These are phyloP conservation scores for Waitea zeae DNA, from an alignment of 1,284 basidiomycete species.

Conservation along the genomic window DNA sequence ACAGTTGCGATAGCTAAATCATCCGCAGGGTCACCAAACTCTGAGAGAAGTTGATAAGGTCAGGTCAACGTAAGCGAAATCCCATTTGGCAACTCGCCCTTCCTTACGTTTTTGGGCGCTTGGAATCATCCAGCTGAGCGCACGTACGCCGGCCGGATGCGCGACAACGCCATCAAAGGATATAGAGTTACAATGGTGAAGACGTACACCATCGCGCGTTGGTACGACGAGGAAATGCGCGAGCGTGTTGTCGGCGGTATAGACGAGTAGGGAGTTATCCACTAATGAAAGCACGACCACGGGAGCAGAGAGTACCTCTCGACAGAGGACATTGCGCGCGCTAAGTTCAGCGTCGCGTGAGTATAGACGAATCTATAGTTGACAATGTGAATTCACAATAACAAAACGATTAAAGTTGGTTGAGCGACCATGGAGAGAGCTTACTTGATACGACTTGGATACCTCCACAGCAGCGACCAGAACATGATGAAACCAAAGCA, in stretches of 20 bases:
- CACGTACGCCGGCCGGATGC: slow-evolving; percentile 73
- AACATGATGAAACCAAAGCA: slow-evolving; percentile 96
- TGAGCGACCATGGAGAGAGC: no score
- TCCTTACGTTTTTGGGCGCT: slow-evolving; percentile 76
- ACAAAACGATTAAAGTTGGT: slow-evolving; percentile 4
- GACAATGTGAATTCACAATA: slow-evolving; percentile 2
- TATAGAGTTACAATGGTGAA: slow-evolving; percentile 90
- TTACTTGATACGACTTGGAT: slow-evolving; percentile 63
- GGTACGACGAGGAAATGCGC: slow-evolving; percentile 88
- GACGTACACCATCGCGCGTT: slow-evolving; percentile 65
- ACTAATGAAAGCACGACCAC: slow-evolving; percentile 81
- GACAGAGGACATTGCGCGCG: slow-evolving; percentile 71
- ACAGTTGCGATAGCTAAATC: slow-evolving; percentile 92
- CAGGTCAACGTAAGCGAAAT: not conserved
- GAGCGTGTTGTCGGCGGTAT: slow-evolving; percentile 92
- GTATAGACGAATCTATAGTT: slow-evolving; percentile 70
- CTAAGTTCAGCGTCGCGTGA: slow-evolving; percentile 90
- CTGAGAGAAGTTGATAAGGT: no score
- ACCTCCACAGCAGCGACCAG: slow-evolving; percentile 83
- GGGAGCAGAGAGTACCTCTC: slow-evolving; percentile 62
- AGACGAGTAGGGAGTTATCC: slow-evolving; percentile 93
- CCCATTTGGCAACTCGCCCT: not conserved
- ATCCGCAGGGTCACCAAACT: slow-evolving; percentile 85
- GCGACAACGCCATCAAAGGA: slow-evolving; percentile 86
- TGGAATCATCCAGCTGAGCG: slow-evolving; percentile 96